phyloP scores from a whole-genome alignment of 2,329 filamentous ascomycete genomes.

The Bertia moriformis region DNA sequence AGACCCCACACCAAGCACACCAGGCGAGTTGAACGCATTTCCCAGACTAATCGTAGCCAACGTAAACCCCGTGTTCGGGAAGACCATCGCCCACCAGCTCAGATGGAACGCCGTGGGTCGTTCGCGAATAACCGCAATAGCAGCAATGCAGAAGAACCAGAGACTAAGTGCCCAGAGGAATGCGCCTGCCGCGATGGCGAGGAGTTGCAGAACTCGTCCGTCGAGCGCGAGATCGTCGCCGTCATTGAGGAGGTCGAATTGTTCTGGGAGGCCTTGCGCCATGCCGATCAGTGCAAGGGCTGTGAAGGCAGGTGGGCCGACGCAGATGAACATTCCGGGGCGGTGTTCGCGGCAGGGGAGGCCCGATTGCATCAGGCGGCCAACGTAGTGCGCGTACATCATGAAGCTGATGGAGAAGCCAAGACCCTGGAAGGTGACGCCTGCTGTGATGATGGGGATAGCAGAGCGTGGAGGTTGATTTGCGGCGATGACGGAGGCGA shows the following conservation, averaged over 20 bases:
- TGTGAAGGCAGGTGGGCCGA: conserved; percentile 36
- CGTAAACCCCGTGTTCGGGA: conserved; percentile 40
- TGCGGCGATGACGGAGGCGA: conserved; percentile 29
- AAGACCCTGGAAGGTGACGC: conserved; percentile 33
- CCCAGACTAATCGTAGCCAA: conserved; percentile 37
- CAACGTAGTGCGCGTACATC: conserved; percentile 35
- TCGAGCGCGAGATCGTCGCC: conserved; percentile 1
- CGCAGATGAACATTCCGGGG: conserved; percentile 38
- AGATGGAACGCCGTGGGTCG: conserved; percentile 29
- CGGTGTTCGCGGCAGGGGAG: conserved; percentile 28
- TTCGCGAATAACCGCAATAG: conserved; percentile 17
- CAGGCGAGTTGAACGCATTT: conserved; percentile 26
- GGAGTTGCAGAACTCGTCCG: conserved; percentile 22
- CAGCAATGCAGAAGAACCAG: conserved; percentile 33
- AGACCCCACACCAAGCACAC: conserved; percentile 29
- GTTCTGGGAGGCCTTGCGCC: conserved; percentile 22
- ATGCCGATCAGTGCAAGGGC: conserved; percentile 31
- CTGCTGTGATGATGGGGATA: conserved; percentile 34
- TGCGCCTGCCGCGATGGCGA: conserved; percentile 27
- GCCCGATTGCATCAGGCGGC: conserved; percentile 31
- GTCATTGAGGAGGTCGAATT: conserved; percentile 19
- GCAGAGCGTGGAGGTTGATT: conserved; percentile 25
- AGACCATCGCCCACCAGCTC: conserved; percentile 42
- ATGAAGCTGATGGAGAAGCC: conserved; percentile 34
- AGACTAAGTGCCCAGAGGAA: conserved; percentile 36